These are phyloP conservation scores for Scedosporium boydii DNA, from an alignment of 2,329 filamentous ascomycete genomes.

Conservation along the genomic window DNA sequence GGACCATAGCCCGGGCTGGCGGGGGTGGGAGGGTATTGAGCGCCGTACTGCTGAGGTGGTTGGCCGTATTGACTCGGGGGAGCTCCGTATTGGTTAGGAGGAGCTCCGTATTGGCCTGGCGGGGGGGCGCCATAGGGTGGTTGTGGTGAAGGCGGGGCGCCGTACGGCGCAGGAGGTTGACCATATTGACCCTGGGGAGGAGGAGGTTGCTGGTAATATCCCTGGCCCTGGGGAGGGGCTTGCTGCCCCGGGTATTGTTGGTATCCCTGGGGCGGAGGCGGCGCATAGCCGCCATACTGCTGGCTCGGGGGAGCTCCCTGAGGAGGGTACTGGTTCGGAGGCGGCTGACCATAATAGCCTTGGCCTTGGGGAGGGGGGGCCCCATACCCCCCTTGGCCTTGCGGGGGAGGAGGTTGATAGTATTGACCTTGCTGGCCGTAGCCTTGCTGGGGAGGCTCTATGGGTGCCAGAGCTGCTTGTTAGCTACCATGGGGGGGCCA, in stretches of 20 bases:
- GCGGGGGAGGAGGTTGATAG: slow-evolving; percentile 12
- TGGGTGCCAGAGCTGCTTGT: slow-evolving; percentile 16
- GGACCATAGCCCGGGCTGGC: slow-evolving; percentile 68
- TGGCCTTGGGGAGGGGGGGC: slow-evolving; percentile 15
- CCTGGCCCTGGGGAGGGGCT: slow-evolving; percentile 19
- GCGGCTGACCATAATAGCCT: slow-evolving; percentile 14
- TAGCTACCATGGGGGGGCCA: slow-evolving; percentile 13
- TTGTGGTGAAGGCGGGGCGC: slow-evolving; percentile 27
- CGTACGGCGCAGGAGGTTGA: slow-evolving; percentile 25
- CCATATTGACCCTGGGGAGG: slow-evolving; percentile 14
- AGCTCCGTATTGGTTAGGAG: slow-evolving; percentile 22
- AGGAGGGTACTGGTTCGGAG: slow-evolving; percentile 8
- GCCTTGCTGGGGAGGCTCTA: slow-evolving; percentile 16
- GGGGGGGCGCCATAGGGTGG: slow-evolving; percentile 22
- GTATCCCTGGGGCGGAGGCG: slow-evolving; percentile 17
- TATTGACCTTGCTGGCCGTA: slow-evolving; percentile 20
- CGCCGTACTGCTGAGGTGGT: slow-evolving; percentile 26
- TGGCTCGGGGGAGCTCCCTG: neutral
- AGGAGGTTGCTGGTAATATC: slow-evolving; percentile 19
- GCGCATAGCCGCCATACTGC: slow-evolving; percentile 5
- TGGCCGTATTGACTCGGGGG: slow-evolving; percentile 16
- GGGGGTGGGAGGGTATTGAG: slow-evolving; percentile 39
- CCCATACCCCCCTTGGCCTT: slow-evolving; percentile 13
- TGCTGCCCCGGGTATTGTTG: slow-evolving; percentile 24
- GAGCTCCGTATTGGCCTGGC: slow-evolving; percentile 25